A percentile compares a stretch with the other conserved stretches of the same genome.
Conservation (phyloP, 73 alveolate genomes). For the Symbiodinium pilosum region DNA sequence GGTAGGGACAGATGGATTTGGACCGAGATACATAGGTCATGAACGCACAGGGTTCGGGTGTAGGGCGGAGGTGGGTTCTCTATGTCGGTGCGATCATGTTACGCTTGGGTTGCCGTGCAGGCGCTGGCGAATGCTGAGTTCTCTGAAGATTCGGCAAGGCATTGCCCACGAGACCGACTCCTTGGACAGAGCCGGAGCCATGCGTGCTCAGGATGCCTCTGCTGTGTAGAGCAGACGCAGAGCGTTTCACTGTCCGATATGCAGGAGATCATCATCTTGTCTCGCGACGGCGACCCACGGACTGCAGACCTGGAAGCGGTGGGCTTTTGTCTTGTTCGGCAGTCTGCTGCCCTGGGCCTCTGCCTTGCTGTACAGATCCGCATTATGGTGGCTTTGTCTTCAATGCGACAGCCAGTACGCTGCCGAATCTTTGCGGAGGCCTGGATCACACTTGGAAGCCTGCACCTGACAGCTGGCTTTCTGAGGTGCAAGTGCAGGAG, state of each 20-base stretch:
- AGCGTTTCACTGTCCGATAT: no score
- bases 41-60: no score
- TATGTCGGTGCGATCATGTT: no score
- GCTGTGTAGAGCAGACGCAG: no score
- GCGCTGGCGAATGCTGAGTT: constrained; percentile 73
- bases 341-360: neutral
- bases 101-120: neutral
- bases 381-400: constrained; percentile 64
- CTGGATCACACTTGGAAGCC: neutral
- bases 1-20: no score
- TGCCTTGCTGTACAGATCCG: neutral
- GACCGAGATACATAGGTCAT: no score
- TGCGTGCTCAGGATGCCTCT: constrained; percentile 38
- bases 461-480: no score
- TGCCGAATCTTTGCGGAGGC: constrained; percentile 69
- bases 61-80: no score
- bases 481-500: constrained; percentile 76
- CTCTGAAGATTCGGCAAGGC: constrained; percentile 46
- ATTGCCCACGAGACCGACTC: constrained; percentile 67
- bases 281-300: constrained; percentile 66
- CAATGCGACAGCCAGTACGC: constrained; percentile 51
- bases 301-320: constrained; percentile 47
- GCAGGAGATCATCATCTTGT: constrained; percentile 56
- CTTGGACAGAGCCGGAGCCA: constrained; percentile 65
- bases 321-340: neutral